Percentiles rank a stretch among this genome's conserved stretches.
Evolutionary conservation across 2,329 filamentous ascomycete genomes (phyloP).

Genomic region (Xylariaceae sp.): DNA sequence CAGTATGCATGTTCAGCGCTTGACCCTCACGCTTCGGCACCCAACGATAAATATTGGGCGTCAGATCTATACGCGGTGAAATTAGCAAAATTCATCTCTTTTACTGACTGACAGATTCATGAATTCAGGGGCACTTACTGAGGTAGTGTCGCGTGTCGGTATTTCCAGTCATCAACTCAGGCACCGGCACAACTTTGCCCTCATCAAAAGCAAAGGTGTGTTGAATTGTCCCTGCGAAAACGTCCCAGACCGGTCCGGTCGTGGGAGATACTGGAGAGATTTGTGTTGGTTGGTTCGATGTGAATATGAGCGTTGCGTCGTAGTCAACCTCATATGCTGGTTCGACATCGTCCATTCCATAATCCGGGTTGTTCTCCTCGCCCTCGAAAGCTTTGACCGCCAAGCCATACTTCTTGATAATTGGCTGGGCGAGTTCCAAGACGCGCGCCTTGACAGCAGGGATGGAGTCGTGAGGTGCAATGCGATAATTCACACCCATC

Average conservation of each 20-base stretch:
- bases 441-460: constrained; percentile 42
- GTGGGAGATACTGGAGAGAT: constrained; percentile 36
- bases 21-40: constrained; percentile 34
- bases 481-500: constrained; percentile 51
- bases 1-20: constrained; percentile 33
- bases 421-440: constrained; percentile 39
- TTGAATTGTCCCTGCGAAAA: constrained; percentile 33
- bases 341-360: constrained; percentile 19
- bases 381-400: constrained; percentile 44
- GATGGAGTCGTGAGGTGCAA: constrained; percentile 49
- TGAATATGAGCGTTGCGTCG: constrained; percentile 37
- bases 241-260: constrained; percentile 30
- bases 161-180: constrained; percentile 36
- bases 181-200: constrained; percentile 34
- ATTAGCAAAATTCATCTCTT: constrained; percentile 1
- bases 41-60: constrained; percentile 38
- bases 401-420: constrained; percentile 45
- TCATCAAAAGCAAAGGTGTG: constrained; percentile 34
- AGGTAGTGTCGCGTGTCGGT: constrained; percentile 36
- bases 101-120: neutral
- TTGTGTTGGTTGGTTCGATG: constrained; percentile 31
- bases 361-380: constrained; percentile 30
- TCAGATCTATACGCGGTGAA: constrained; percentile 26
- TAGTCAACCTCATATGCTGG: constrained; percentile 37
- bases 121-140: constrained; percentile 23